A percentile compares a stretch with the other conserved stretches of the same genome.
Evolutionary conservation across 2,329 filamentous ascomycete species (phyloP).

Genomic region (Fusarium abutilonis): DNA sequence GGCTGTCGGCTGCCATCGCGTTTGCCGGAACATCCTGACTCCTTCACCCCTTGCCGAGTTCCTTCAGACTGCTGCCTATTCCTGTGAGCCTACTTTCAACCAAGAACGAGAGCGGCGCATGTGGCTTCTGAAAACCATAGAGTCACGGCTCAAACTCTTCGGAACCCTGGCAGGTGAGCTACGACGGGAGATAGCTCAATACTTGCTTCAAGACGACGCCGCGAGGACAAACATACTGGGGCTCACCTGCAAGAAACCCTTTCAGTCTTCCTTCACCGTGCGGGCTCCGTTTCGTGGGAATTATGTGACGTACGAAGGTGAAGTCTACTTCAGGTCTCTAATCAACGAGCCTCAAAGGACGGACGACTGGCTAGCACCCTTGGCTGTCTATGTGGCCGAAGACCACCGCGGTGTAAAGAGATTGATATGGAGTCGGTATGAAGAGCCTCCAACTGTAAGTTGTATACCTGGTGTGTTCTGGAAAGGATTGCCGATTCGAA

Average conservation of each 20-base stretch:
- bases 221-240: neutral
- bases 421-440: too few species aligned
- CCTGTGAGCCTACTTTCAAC: neutral
- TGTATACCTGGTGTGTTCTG: neutral
- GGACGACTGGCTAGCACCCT: too few species aligned
- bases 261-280: neutral
- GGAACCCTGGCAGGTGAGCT: neutral
- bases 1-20: neutral
- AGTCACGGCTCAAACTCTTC: neutral
- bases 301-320: too few species aligned
- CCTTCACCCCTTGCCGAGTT: neutral
- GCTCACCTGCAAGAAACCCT: neutral
- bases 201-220: neutral
- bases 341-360: too few species aligned
- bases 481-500: neutral
- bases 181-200: neutral
- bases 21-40: neutral
- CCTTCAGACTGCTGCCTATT: neutral
- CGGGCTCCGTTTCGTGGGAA: too few species aligned
- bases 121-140: neutral
- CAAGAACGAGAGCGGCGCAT: neutral
- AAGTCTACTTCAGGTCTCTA: too few species aligned
- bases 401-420: too few species aligned
- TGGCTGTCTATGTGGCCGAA: too few species aligned
- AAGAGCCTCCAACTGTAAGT: neutral